Evolutionary conservation across 163 green algal genomes (phyloP), one percentile per base, ranked within the genome.

Genomic region (Scenedesmus sp.): DNA sequence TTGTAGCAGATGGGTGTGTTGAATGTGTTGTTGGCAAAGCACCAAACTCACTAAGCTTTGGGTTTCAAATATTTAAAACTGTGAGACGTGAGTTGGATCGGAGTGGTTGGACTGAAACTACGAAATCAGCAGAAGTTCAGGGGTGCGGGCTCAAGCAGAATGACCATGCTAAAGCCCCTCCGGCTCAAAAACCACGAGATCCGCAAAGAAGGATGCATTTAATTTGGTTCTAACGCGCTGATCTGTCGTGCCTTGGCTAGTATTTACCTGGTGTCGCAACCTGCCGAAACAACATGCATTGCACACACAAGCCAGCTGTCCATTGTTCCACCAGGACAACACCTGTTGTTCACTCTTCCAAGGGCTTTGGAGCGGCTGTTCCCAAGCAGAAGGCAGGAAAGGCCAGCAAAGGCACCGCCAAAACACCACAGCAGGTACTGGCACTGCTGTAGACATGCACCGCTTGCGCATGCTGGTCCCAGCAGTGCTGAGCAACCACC

Each of bases 281-380:
- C 35, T 59, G 42, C 78, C 78, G 43, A 49, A 18, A 49, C 78
- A 84, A 35, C 40, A 51, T 59, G 42, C 42, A 84, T 84, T 49
- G 42, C 35, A 84, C 42, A 84, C 43, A 49, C 78, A 84, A 30
- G 30, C 65, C 5, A 20, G 30, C 65, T 40, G 24, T 37, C 30
- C 30, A 4, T 76, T 26, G 9, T 37, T 76, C 4, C 30, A 76
- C 30, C 30, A 76, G 65, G 18, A 40, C 6, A 76, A 16, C 30
- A 40, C 4, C 4, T 18, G 65, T 76, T 2, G 5, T 84, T n/a
- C 22, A 59, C 24, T 84, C 35, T 37, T 61, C 80, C 24, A 91
- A 81, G 16, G 86, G 86, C 0, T 91, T 91, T 91, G 86, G 73
- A 65, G 30, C 33, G 3, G 78, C 78, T 56, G 22, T 22, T 56